Evolutionary conservation across 2,329 filamentous ascomycete genomes (phyloP), one percentile per base, ranked within the genome.

Genomic region (Cordyceps cicadae): DNA sequence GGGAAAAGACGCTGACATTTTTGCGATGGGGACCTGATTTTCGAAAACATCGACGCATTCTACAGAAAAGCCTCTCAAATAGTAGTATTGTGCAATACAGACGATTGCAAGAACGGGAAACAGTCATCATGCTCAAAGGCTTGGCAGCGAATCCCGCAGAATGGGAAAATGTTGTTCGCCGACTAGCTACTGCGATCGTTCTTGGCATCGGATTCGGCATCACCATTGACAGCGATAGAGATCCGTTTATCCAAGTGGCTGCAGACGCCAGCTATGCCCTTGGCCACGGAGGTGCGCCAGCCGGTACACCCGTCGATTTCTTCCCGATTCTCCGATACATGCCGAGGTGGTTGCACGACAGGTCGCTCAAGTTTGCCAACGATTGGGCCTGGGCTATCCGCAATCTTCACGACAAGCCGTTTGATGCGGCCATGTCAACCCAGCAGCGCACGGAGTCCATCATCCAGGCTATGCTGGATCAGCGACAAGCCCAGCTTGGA

Each of bases 1-100:
- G 77, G 77, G 69, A 71, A 21, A 72, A 74, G 46, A 79, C 78
- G 0, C 67, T 80, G 32, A 77, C 77, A 11, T 80, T 79, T 62
- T 67, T 79, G 1, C 70, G 68, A 60, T 77, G 72, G 71, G 76
- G 75, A 0, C 67, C 72, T n/a, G 66, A 66, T 34, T 79, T 77
- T 64, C 70, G 71, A n/a, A 64, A 75, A 60, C 78, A 80, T 62
- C 74, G 78, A 39, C 73, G 71, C 54, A 67, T 78, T 29, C 67
- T 80, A 19, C 78, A 80, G 61, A 72, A 69, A 43, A 70, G 68
- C n/a, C 79, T 80, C 62, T 72, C 72, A 21, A 74, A 72, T 62
- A 71, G 72, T 41, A 75, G 67, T 59, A 71, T 74, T 49, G 66
- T 67, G 41, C 68, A 67, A 26, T 75, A 73, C 61, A 69, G 67